Evolutionary conservation across 2,329 filamentous ascomycete genomes (phyloP).

Genomic region (Saccharata proteae): DNA sequence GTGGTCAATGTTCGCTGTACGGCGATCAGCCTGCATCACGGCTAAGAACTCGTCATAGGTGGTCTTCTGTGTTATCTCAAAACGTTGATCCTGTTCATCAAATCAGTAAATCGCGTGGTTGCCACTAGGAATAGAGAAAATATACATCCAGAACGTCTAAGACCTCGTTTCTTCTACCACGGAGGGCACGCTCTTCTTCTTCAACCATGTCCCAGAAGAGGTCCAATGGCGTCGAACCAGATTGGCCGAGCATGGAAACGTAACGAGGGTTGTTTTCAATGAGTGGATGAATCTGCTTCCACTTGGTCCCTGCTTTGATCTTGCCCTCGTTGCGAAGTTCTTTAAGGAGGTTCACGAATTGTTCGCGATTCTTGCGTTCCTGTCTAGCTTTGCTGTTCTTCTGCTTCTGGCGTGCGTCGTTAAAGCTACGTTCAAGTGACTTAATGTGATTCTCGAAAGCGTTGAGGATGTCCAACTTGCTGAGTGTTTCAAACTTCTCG

Average conservation of each 20-base stretch:
- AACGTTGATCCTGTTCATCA: constrained; percentile 62
- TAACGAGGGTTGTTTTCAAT: constrained; percentile 77
- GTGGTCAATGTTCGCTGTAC: constrained; percentile 75
- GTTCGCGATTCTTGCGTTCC: constrained; percentile 78
- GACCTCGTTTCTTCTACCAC: constrained; percentile 69
- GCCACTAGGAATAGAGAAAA: constrained; percentile 12
- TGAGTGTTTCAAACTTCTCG: constrained; percentile 74
- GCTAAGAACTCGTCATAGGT: constrained; percentile 78
- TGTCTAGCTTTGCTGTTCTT: constrained; percentile 69
- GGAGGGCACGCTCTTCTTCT: constrained; percentile 80
- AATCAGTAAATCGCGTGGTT: constrained; percentile 2
- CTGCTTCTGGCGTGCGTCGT: constrained; percentile 78
- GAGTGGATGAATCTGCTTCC: constrained; percentile 65
- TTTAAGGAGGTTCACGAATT: constrained; percentile 60
- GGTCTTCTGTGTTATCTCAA: constrained; percentile 78
- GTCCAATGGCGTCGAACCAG: constrained; percentile 75
- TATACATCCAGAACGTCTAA: constrained; percentile 79
- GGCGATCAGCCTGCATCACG: constrained; percentile 73
- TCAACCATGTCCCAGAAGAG: constrained; percentile 94
- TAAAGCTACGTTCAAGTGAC: constrained; percentile 77
- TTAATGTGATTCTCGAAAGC: constrained; percentile 95
- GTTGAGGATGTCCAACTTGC: constrained; percentile 78
- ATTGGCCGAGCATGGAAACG: constrained; percentile 67
- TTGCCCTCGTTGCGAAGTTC: constrained; percentile 65
- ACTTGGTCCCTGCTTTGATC: constrained; percentile 83